Evolutionary conservation across 495 filamentous ascomycete species (phyloP).

Genomic region (Coniosporium apollinis): DNA sequence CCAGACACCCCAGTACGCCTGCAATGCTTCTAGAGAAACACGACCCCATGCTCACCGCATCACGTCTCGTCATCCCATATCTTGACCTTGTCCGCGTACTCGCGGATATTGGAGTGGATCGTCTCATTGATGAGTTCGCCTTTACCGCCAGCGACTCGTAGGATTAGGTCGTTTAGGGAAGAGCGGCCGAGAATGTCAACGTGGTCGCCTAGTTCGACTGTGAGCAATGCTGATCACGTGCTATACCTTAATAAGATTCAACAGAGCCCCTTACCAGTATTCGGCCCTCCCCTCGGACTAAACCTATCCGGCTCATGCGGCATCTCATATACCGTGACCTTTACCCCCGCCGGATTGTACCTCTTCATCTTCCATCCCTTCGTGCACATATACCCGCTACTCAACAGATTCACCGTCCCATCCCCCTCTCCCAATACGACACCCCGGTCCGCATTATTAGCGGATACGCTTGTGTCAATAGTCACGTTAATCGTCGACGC

Average conservation of each 20-base stretch:
- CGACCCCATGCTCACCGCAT: too few species aligned
- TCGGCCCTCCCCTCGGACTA: constrained; percentile 78
- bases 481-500: constrained; percentile 60
- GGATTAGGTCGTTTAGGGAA: constrained; percentile 77
- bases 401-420: constrained; percentile 80
- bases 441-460: constrained; percentile 57
- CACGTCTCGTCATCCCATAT: constrained; percentile 44
- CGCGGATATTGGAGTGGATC: constrained; percentile 58
- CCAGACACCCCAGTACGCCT: too few species aligned
- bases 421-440: constrained; percentile 90
- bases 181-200: constrained; percentile 87
- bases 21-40: too few species aligned
- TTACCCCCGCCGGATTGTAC: constrained; percentile 72
- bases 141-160: constrained; percentile 75
- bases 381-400: constrained; percentile 88
- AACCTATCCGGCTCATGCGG: constrained; percentile 89
- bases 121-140: constrained; percentile 65
- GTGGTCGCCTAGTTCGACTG: constrained; percentile 48
- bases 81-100: constrained; percentile 67
- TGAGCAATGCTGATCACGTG: neutral
- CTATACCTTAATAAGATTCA: neutral
- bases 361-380: constrained; percentile 86
- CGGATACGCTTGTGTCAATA: constrained; percentile 66
- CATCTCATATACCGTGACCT: constrained; percentile 85
- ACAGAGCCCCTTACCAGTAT: constrained; percentile 43